Base-by-base conservation (phyloP, 305 asterid genomes). In the Nicotiana rustica region DNA sequence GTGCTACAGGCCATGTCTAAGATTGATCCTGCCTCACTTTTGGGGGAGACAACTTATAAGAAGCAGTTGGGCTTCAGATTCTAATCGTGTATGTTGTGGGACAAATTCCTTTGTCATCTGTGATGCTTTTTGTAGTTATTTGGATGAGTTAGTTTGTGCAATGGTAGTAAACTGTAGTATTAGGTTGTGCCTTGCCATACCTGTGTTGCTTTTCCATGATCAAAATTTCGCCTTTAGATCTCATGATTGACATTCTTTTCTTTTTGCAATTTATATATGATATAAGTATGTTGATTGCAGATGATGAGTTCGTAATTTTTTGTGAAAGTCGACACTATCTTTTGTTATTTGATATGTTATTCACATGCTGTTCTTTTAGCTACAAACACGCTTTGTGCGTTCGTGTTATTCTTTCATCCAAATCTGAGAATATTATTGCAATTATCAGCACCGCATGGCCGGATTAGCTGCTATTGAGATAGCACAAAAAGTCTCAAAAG, bases 381-480 rank as follows among this genome's bases (percentile, higher is more conserved):
- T 84, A 71, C 68, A 49, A 81, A n/a, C 83, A 52, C 67, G 77
- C 77, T 66, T 79, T 68, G 49, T 70, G 47, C 79, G 47, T 21
- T 73, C 62, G 73, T 83, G 85, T 86, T 80, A 87, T 70, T 84
- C 21, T 77, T 86, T 81, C 68, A 18, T 85, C 64, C 84, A 52
- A 67, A 82, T 82, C 49, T 87, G 86, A 61, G 41, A 52, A 52
- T 75, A 52, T 29, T 7, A 14, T 75, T 75, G 41, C 79, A 47
- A 80, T 76, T 87, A 81, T 88, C 97, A 96, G 98, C 91, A 93
- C 82, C 97, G 98, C 68, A 96, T 96, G 99, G 99, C 99, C 36
- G 99, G 99, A 52, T 93, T 96, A 71, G 98, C 99, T 85, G 97
- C 97, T 83, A 92, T 96, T 82, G 99, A 96, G 90, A 92, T 96